Conservation (phyloP, 2,329 filamentous ascomycete genomes). For the Mariannaea elegans region DNA sequence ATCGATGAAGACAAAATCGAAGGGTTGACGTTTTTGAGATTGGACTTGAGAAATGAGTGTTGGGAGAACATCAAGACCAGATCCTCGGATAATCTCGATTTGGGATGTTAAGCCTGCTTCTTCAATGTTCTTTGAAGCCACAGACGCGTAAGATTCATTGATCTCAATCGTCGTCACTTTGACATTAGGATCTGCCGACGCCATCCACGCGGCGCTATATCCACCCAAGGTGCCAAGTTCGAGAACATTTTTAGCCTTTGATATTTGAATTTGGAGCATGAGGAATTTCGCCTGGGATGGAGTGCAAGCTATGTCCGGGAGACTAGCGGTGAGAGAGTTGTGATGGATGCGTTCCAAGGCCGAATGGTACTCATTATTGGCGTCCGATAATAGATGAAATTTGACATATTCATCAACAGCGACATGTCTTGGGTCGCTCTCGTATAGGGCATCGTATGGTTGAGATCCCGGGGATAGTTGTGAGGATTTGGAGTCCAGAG, state of each 20-base stretch:
- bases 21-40: background rate
- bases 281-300: background rate
- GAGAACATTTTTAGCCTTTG: background rate
- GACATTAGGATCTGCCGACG: background rate
- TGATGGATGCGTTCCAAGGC: background rate
- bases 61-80: background rate
- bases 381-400: background rate
- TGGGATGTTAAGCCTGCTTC: background rate
- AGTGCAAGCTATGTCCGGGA: background rate
- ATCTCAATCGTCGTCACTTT: background rate
- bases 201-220: constrained; percentile 12
- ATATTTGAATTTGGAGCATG: background rate
- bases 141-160: background rate
- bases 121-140: background rate
- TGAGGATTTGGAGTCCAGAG: no score
- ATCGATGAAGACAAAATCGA: constrained; percentile 11
- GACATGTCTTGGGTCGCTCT: background rate
- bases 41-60: background rate
- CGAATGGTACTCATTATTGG: background rate
- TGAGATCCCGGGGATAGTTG: no score
- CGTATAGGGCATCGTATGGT: background rate
- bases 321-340: background rate
- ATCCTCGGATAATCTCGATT: background rate
- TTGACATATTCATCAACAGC: background rate
- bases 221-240: constrained; percentile 1